Percentiles rank a stretch among this genome's conserved stretches.
These are phyloP conservation scores for Selaginella tamariscina DNA, from an alignment of 75 land plant species.

Conservation along the genomic window DNA sequence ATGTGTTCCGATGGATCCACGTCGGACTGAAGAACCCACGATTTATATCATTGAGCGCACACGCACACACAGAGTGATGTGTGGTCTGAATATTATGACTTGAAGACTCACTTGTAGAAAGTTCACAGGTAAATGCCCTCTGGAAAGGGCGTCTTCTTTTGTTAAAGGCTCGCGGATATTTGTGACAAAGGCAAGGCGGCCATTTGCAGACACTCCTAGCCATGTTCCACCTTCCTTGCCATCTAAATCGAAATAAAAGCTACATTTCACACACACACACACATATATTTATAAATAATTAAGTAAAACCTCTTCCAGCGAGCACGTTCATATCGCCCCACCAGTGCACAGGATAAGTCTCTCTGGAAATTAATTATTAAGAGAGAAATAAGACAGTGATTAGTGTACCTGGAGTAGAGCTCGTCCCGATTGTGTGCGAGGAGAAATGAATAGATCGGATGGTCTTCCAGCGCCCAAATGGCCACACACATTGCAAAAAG, in stretches of 20 bases:
- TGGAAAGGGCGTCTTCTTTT: constrained; percentile 21
- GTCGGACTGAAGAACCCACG: constrained; percentile 33
- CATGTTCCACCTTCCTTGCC: constrained; percentile 72
- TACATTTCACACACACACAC: too few species aligned
- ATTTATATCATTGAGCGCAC: neutral
- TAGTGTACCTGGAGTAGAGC: constrained; percentile 32
- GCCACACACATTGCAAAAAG: constrained; percentile 87
- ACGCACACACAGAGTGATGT: neutral
- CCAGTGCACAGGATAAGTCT: constrained; percentile 56
- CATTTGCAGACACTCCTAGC: constrained; percentile 51
- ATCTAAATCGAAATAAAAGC: too few species aligned
- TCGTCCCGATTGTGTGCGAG: constrained; percentile 81
- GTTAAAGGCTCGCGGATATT: constrained; percentile 44
- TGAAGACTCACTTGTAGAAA: constrained; percentile 43
- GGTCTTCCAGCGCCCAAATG: constrained; percentile 55
- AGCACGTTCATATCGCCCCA: constrained; percentile 38
- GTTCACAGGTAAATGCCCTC: constrained; percentile 55
- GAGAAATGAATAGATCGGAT: constrained; percentile 48
- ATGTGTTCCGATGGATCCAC: constrained; percentile 62
- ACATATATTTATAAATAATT: too few species aligned
- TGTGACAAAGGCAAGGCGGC: constrained; percentile 66
- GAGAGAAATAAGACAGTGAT: neutral
- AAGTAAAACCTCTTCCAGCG: too few species aligned
- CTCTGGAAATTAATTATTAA: constrained; percentile 33
- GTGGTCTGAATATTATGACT: neutral